Conservation (phyloP, 2,329 filamentous ascomycete genomes). For the Colletotrichum kahawae region DNA sequence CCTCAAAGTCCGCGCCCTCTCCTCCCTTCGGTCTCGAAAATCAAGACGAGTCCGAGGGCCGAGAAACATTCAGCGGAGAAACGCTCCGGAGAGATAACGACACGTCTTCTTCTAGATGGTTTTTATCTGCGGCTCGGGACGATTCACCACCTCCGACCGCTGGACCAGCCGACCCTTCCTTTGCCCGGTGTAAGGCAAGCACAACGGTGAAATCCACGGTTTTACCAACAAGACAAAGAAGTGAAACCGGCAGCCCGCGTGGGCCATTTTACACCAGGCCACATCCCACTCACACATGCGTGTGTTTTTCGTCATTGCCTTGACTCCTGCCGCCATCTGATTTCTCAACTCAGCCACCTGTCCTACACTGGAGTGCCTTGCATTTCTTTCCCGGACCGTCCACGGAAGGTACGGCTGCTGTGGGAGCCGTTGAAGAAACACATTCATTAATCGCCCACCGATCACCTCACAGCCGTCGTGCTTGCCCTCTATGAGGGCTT, state of each 20-base stretch:
- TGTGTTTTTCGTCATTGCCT: conserved; percentile 4
- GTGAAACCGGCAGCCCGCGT: not conserved
- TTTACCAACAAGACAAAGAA: not conserved
- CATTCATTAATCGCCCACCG: not conserved
- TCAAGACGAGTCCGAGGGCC: conserved; percentile 3
- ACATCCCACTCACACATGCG: not conserved
- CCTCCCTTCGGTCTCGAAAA: not conserved
- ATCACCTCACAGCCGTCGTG: not conserved
- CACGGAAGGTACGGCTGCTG: not conserved
- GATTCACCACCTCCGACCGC: not conserved
- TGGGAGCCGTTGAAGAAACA: not conserved
- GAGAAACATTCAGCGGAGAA: not conserved
- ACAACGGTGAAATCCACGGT: not conserved
- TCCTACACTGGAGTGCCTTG: not conserved
- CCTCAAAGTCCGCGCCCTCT: not conserved
- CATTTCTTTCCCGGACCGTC: not conserved
- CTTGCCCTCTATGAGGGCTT: not conserved
- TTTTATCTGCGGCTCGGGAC: not conserved
- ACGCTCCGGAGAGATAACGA: not conserved
- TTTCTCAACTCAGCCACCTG: not conserved
- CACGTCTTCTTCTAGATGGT: not conserved
- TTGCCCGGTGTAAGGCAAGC: not conserved
- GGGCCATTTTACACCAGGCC: not conserved
- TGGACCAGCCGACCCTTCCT: not conserved
- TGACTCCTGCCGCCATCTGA: not conserved